Evolutionary conservation across 805 yeast genomes (phyloP).

Genomic region (Starmerella apis): DNA sequence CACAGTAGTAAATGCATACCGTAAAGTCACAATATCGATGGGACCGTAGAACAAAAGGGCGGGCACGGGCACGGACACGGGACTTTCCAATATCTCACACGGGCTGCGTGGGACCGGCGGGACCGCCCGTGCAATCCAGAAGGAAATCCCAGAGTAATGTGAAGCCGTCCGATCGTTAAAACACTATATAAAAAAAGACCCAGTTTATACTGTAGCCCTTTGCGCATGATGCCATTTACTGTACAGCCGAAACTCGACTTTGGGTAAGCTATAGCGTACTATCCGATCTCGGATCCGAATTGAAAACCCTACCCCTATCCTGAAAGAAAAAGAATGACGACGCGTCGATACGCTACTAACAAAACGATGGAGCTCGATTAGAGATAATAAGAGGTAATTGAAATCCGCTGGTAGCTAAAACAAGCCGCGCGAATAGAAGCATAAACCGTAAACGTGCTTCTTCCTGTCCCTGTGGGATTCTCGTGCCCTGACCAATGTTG

Average conservation of each 20-base stretch:
- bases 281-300: slow-evolving; percentile 19
- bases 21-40: not conserved
- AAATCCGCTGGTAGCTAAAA: too few species aligned
- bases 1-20: not conserved
- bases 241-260: not conserved
- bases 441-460: too few species aligned
- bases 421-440: too few species aligned
- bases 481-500: not conserved
- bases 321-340: not conserved
- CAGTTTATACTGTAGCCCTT: too few species aligned
- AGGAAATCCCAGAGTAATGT: too few species aligned
- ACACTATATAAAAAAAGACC: too few species aligned
- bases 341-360: not conserved
- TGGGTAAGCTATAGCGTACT: too few species aligned
- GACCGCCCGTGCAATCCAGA: not conserved
- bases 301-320: slow-evolving; percentile 2
- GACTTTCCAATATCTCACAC: too few species aligned
- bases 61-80: not conserved
- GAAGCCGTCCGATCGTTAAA: not conserved
- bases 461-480: too few species aligned
- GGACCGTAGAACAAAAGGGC: not conserved
- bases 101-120: slow-evolving; percentile 3
- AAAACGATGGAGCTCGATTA: not conserved
- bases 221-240: too few species aligned
- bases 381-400: too few species aligned